Base-by-base conservation (phyloP, 202 grass and related monocot species). In the Panicum hallii region DNA sequence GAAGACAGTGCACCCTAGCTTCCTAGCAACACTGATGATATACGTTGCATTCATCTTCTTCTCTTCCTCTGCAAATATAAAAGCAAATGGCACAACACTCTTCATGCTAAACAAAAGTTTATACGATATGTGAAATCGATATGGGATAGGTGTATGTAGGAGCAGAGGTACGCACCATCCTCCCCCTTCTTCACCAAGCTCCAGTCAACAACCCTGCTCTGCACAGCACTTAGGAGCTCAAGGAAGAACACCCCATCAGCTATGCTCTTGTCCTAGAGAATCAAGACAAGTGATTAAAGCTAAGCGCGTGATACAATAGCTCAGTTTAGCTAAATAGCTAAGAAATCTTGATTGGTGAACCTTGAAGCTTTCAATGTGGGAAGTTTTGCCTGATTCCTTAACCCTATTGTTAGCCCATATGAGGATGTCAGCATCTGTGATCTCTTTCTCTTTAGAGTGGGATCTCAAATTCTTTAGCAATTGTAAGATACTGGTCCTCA, bases 401-500 rank as follows among this genome's bases (percentile, higher is more conserved):
- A 96, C 90, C 79, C 94, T 95, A 67, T 62, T 90, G 56, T 99
- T 99, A 47, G 97, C 93, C 97, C 97, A 99, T 43, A 56, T 87
- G 50, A 99, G 89, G 84, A 99, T 99, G 75, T 96, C 93, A 85
- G 91, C 50, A 76, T 99, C 97, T 41, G 78, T 84, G 54, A 99
- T 99, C 82, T 92, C 93, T 86, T 94, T 99, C 74, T 92, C 93
- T 84, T 96, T 92, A 6, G 93, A 94, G 78, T 99, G 93, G 72
- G 46, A 90, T 86, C 97, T 96, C 90, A 99, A 83, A 69, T 99
- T 99, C 77, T 87, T 99, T 73, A 99, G 71, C 36, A 99, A 80
- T 23, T 99, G 93, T 72, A 99, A 84, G 83, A 99, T 99, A 72
- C 94, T 99, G 60, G 86, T 92, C 85, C 97, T 96, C 97, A 99